Evolutionary conservation across 2,329 filamentous ascomycete species (phyloP).

Genomic region (Fonsecaea nubica): DNA sequence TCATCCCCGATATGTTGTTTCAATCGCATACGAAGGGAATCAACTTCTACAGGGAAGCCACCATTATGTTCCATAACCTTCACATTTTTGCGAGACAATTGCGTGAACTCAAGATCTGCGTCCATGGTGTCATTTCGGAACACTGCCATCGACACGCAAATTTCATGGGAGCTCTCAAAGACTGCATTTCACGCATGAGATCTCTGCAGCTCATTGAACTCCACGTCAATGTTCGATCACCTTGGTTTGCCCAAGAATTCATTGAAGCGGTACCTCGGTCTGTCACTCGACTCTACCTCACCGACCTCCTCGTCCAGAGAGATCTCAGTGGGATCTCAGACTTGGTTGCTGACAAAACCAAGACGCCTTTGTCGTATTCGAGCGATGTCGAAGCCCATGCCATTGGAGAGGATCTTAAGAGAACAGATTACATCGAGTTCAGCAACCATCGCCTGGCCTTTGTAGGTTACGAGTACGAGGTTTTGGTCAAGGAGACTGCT

Average conservation of each 20-base stretch:
- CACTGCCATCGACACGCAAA: conserved; percentile 11
- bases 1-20: conserved; percentile 16
- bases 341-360: conserved; percentile 13
- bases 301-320: conserved; percentile 25
- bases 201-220: conserved; percentile 33
- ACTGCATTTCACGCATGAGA: conserved; percentile 19
- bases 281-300: conserved; percentile 31
- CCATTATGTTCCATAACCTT: neutral
- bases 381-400: neutral
- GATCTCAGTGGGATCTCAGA: neutral
- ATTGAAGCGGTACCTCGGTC: conserved; percentile 29
- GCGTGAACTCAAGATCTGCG: conserved; percentile 30
- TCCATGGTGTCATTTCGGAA: conserved; percentile 25
- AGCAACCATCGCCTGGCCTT: conserved; percentile 27
- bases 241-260: conserved; percentile 27
- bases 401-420: conserved; percentile 22
- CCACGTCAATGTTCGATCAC: conserved; percentile 28
- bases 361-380: conserved; percentile 3
- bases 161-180: conserved; percentile 28
- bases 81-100: conserved; percentile 9
- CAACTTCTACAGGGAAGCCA: conserved; percentile 10
- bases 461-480: conserved; percentile 33
- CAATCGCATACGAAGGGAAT: neutral
- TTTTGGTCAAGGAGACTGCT: neutral
- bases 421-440: conserved; percentile 32